These are phyloP conservation scores for Rhodotorula diobovata DNA, from an alignment of 768 basidiomycete genomes.

Conservation along the genomic window DNA sequence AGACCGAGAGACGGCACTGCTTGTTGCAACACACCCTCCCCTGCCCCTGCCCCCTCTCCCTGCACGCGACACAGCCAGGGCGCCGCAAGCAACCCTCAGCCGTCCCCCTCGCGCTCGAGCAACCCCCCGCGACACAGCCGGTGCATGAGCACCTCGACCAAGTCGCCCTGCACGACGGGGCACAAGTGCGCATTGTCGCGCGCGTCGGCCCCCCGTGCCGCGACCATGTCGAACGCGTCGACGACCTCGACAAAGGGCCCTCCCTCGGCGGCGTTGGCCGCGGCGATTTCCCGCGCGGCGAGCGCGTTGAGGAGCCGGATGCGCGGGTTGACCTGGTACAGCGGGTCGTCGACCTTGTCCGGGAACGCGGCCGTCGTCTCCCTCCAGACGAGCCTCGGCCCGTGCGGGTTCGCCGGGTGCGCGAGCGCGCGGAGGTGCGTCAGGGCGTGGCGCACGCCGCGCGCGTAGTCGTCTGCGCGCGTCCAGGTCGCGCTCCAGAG, in stretches of 20 bases:
- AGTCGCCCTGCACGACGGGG: conserved; percentile 1
- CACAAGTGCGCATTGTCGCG: conserved; percentile 11
- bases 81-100: too few species aligned
- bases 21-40: too few species aligned
- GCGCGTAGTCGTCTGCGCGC: neutral
- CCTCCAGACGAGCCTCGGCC: neutral
- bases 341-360: neutral
- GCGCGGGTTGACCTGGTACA: conserved; percentile 1
- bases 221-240: neutral
- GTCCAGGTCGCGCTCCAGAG: neutral
- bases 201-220: neutral
- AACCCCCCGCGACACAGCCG: neutral
- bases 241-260: neutral
- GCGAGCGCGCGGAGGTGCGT: neutral
- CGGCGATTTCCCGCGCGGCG: neutral
- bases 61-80: too few species aligned
- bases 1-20: too few species aligned
- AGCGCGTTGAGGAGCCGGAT: conserved; percentile 5
- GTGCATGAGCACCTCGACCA: neutral
- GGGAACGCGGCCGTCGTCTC: conserved; percentile 11
- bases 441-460: neutral
- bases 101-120: neutral
- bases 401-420: neutral
- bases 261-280: neutral
- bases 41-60: too few species aligned